Base-by-base conservation (phyloP, 129 eudicot genomes). In the Pulicaria dysenterica region DNA sequence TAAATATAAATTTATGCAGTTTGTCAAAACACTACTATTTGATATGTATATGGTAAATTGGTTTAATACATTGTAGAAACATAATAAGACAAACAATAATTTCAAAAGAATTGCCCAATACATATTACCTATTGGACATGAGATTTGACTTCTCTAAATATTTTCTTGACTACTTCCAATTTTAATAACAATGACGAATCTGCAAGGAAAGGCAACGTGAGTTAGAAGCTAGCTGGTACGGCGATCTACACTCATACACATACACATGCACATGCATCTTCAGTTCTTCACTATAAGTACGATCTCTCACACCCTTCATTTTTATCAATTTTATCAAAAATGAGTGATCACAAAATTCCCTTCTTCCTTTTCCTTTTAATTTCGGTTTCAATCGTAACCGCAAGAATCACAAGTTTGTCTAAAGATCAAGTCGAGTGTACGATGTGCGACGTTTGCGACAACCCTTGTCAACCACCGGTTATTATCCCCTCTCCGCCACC, bases 371-470 rank as follows among this genome's bases (percentile, higher is more conserved):
- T 72, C 8, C 4, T 72, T 72, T 14, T 50, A 58, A 15, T 9
- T 36, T n/a, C 46, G 3, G 67, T 36, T 45, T 45, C 67, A 45
- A 7, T n/a, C 34, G 68, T 46, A 44, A 46, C 48, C 14, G 3
- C 76, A 3, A 72, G 67, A 58, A 17, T 58, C 7, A 36, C 48
- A 24, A 58, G 47, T 46, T 6, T 36, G 3, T 72, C 76, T 34
- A 58, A 58, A 72, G 68, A 73, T 73, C 70, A 73, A 60, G 77
- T 46, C 7, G 48, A 59, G 7, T 73, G 77, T 61, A 60, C 70
- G 5, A 73, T 73, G 70, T 73, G 77, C 17, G 62, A 73, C 45
- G 77, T 73, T 11, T 73, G 77, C 2, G 77, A 73, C 42, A 73
- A 73, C 40, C 77, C 77, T 1, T 73, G 77, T 48, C 77, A 59